phyloP scores from a whole-genome alignment of 192 early-diverging fungal genomes.

The Umbelopsis sp. region DNA sequence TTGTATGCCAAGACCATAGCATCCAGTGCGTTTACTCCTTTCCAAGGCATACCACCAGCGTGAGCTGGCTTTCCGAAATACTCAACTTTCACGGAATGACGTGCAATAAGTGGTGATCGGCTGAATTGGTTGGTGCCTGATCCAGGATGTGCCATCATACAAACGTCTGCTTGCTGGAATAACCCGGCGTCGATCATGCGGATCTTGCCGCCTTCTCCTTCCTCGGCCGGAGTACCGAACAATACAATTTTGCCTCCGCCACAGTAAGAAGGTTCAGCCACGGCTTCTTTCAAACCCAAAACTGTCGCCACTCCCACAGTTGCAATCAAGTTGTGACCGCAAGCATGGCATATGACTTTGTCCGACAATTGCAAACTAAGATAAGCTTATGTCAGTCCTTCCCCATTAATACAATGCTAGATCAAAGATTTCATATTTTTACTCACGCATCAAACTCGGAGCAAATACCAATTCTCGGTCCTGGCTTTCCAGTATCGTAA shows the following conservation, averaged over 20 bases:
- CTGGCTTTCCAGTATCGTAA: conserved; percentile 42
- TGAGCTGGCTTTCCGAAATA: conserved; percentile 66
- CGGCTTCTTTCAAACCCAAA: conserved; percentile 44
- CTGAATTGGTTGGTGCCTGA: conserved; percentile 29
- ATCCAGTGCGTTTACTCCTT: conserved; percentile 73
- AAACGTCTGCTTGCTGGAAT: conserved; percentile 59
- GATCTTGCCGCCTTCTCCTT: conserved; percentile 68
- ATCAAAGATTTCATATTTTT: background rate
- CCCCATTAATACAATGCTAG: background rate
- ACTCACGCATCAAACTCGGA: conserved; percentile 64
- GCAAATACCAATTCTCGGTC: conserved; percentile 55
- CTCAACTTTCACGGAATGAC: conserved; percentile 36
- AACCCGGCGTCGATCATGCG: conserved; percentile 61
- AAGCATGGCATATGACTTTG: conserved; percentile 51
- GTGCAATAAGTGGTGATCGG: conserved; percentile 49
- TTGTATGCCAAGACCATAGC: conserved; percentile 63
- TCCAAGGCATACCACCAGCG: conserved; percentile 68
- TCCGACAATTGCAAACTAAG: conserved; percentile 37
- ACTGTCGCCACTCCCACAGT: conserved; percentile 67
- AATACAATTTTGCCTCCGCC: conserved; percentile 52
- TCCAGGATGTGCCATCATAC: conserved; percentile 77
- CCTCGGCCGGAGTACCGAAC: conserved; percentile 75
- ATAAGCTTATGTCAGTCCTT: background rate
- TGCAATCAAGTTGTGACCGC: conserved; percentile 77
- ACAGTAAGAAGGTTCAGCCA: conserved; percentile 34